phyloP scores from a whole-genome alignment of 495 filamentous ascomycete genomes.

The Platismatia glauca region DNA sequence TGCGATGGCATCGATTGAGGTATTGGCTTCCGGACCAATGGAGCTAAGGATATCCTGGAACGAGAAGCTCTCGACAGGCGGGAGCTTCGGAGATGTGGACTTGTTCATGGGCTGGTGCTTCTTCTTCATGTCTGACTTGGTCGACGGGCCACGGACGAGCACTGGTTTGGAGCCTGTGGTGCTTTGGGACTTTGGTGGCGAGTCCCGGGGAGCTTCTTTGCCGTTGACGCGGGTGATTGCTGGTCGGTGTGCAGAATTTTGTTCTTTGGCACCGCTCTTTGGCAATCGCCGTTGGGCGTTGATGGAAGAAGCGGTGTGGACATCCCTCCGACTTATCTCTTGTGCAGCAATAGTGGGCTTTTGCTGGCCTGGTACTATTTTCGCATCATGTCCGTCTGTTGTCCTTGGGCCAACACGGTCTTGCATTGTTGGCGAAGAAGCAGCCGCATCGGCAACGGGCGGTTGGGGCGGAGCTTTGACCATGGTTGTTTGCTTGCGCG shows the following conservation, averaged over 20 bases:
- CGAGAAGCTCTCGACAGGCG: conserved; percentile 33
- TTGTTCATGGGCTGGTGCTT: conserved; percentile 8
- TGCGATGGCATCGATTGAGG: conserved; percentile 52
- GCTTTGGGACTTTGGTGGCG: background rate
- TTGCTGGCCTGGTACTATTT: background rate
- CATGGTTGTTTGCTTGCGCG: background rate
- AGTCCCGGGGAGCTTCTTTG: background rate
- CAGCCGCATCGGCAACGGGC: background rate
- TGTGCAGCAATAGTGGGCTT: conserved; percentile 7
- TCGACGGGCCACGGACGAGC: conserved; percentile 13
- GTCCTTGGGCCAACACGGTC: conserved; percentile 2
- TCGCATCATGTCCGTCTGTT: conserved; percentile 8
- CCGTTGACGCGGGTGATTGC: conserved; percentile 3
- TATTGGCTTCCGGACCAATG: conserved; percentile 48
- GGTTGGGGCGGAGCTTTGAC: conserved; percentile 7
- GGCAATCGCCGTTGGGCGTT: conserved; percentile 10
- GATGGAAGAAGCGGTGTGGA: conserved; percentile 17
- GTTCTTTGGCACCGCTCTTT: conserved; percentile 7
- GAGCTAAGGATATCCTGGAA: conserved; percentile 52
- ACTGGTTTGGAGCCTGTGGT: conserved; percentile 14
- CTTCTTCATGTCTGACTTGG: conserved; percentile 12
- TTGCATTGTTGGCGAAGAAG: conserved; percentile 11
- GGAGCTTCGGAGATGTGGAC: conserved; percentile 9
- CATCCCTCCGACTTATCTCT: conserved; percentile 13
- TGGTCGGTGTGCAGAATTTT: conserved; percentile 3